Conservation (phyloP, 2,329 filamentous ascomycete species). For the Nannizzia gypsea region DNA sequence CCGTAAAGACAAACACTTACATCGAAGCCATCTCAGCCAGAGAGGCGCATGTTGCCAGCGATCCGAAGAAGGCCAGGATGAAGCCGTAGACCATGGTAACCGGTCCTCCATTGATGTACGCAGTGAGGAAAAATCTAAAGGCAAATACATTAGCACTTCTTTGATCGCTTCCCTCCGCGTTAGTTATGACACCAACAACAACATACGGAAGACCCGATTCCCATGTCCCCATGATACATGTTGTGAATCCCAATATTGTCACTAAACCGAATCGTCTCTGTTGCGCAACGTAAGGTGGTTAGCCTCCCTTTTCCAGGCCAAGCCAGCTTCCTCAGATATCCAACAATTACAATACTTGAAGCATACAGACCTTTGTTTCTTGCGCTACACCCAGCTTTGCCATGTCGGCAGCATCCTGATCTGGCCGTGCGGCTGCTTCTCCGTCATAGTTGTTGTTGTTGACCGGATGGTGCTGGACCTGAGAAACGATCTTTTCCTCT, state of each 20-base stretch:
- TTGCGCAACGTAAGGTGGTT: background rate
- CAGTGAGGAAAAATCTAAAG: constrained; percentile 19
- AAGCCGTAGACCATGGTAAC: constrained; percentile 30
- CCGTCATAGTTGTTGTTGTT: background rate
- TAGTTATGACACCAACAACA: background rate
- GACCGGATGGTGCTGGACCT: background rate
- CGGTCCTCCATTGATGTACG: constrained; percentile 29
- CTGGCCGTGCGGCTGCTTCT: background rate
- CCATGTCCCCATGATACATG: constrained; percentile 5
- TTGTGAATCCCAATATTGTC: constrained; percentile 6
- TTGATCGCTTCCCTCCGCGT: background rate
- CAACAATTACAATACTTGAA: background rate
- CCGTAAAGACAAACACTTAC: constrained; percentile 17
- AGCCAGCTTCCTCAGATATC: background rate
- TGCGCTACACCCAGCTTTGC: background rate
- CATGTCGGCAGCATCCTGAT: constrained; percentile 1
- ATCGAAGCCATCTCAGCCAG: constrained; percentile 36
- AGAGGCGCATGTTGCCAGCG: constrained; percentile 27
- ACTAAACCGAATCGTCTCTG: constrained; percentile 5
- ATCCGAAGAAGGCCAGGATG: constrained; percentile 23
- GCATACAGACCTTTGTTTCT: constrained; percentile 3
- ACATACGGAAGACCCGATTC: background rate
- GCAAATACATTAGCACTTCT: background rate
- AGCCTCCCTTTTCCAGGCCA: background rate
- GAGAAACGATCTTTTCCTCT: background rate